phyloP scores from a whole-genome alignment of 257 asterid species.

The Misopates orontium region DNA sequence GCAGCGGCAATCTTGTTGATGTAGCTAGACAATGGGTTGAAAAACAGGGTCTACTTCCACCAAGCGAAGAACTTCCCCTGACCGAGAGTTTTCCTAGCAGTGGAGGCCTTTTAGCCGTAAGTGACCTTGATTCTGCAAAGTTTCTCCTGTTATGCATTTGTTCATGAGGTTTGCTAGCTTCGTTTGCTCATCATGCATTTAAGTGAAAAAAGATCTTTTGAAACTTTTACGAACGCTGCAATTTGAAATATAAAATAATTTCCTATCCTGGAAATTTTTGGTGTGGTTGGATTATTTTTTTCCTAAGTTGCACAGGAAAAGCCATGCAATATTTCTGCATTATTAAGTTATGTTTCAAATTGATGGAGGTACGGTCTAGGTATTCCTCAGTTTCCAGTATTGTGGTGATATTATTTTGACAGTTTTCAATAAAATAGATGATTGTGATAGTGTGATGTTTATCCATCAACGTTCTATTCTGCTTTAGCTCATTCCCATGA shows the following conservation, averaged over 20 bases:
- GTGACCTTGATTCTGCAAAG: constrained; percentile 24
- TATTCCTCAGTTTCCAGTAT: no score
- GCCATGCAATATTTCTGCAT: no score
- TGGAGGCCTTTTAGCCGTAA: constrained; percentile 89
- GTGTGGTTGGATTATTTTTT: no score
- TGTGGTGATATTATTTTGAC: no score
- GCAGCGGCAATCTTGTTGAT: constrained; percentile 97
- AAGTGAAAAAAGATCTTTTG: not conserved
- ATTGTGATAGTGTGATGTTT: no score
- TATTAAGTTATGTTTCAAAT: no score
- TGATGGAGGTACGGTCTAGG: no score
- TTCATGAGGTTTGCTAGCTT: not conserved
- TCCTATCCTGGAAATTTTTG: no score
- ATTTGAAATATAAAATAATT: not conserved
- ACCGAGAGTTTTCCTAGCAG: constrained; percentile 82
- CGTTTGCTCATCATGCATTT: not conserved
- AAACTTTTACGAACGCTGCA: not conserved
- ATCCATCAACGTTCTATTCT: no score
- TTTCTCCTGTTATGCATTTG: not conserved
- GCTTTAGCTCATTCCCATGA: no score
- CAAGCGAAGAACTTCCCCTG: constrained; percentile 86
- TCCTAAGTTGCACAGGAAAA: no score
- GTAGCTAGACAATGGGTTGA: constrained; percentile 98
- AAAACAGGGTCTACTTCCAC: constrained; percentile 91
- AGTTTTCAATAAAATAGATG: no score